A percentile compares a stretch with the other conserved stretches of the same genome.
These are phyloP conservation scores for Tilletiopsis washingtonensis DNA, from an alignment of 1,284 basidiomycete genomes.

Conservation along the genomic window DNA sequence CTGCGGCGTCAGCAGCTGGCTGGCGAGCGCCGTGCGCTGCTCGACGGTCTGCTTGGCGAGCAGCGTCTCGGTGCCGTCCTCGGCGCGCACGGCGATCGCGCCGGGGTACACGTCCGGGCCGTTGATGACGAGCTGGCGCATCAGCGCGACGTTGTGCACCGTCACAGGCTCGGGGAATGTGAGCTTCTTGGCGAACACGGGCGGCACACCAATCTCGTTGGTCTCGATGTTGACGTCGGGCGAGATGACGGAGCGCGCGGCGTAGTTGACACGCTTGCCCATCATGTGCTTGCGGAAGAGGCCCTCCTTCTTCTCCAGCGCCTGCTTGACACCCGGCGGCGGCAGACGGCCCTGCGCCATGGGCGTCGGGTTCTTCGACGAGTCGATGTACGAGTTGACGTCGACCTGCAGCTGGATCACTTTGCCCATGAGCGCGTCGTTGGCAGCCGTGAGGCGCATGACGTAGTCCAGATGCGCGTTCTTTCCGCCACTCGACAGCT, in stretches of 20 bases:
- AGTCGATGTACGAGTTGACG: conserved; percentile 96
- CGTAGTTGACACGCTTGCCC: conserved; percentile 99
- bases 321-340: conserved; percentile 89
- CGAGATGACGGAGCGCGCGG: conserved; percentile 97
- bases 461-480: conserved; percentile 50
- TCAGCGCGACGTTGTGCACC: conserved; percentile 75
- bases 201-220: conserved; percentile 96
- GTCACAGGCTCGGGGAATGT: conserved; percentile 98
- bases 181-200: conserved; percentile 91
- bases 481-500: conserved; percentile 27
- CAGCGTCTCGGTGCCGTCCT: conserved; percentile 60
- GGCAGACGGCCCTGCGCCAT: conserved; percentile 84
- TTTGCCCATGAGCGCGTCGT: conserved; percentile 65
- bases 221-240: conserved; percentile 99
- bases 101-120: conserved; percentile 86
- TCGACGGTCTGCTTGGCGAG: conserved; percentile 68
- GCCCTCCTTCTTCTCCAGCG: conserved; percentile 97
- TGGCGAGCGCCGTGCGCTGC: conserved; percentile 90
- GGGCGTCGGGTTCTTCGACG: conserved; percentile 83
- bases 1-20: conserved; percentile 87
- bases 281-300: conserved; percentile 99
- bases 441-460: conserved; percentile 45
- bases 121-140: conserved; percentile 85
- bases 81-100: conserved; percentile 87
- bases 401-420: conserved; percentile 86